Conservation (phyloP, 2,329 filamentous ascomycete species). For the Fusarium sp. region DNA sequence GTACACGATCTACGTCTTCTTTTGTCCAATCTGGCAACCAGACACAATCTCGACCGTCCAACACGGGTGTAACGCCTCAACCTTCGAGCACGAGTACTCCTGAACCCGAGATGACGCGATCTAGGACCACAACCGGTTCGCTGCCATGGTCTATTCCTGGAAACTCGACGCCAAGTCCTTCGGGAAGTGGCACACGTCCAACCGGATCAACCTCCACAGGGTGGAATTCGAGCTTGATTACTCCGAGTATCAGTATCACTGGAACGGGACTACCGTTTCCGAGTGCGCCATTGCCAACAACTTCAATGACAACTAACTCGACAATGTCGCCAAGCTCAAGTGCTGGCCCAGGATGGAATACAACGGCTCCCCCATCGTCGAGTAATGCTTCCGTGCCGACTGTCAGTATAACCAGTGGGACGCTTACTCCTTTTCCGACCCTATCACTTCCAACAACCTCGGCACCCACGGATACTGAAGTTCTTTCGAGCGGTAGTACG, state of each 20-base stretch:
- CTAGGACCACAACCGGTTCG: conserved; percentile 9
- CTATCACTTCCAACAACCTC: not conserved
- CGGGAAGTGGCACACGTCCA: conserved; percentile 19
- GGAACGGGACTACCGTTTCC: not conserved
- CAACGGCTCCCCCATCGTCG: not conserved
- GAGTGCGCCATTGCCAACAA: not conserved
- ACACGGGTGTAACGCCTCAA: not conserved
- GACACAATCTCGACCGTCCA: conserved; percentile 2
- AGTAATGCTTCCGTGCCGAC: not conserved
- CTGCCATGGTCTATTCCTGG: conserved; percentile 24
- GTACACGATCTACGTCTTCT: not conserved
- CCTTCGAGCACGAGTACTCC: conserved; percentile 4
- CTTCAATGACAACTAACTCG: not conserved
- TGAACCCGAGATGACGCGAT: conserved; percentile 16
- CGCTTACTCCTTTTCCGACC: conserved; percentile 3
- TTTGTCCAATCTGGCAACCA: not conserved
- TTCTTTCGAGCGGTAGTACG: not conserved
- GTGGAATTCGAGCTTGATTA: conserved; percentile 34
- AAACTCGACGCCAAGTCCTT: conserved; percentile 20
- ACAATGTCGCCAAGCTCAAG: not conserved
- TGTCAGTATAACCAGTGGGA: not conserved
- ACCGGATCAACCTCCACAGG: conserved; percentile 14
- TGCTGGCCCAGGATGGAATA: conserved; percentile 8
- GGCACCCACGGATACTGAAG: not conserved
- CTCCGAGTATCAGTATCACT: conserved; percentile 1